Evolutionary conservation across 139 green algal genomes (phyloP).

Genomic region (Asterochloris erici): DNA sequence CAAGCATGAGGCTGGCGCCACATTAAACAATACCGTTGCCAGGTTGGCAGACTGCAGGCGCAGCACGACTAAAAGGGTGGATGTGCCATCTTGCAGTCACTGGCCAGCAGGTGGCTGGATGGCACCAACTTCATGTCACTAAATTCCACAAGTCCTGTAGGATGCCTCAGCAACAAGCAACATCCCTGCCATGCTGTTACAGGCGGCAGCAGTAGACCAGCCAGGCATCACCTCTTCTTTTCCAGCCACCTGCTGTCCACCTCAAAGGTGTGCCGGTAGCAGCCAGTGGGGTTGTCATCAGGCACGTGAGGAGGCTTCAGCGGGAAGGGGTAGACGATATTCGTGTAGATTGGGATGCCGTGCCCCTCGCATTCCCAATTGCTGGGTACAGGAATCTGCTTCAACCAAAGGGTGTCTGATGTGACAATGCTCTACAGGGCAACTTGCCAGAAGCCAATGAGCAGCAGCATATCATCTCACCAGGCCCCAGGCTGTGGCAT

Average conservation of each 20-base stretch:
- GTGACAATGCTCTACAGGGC: not conserved
- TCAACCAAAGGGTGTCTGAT: not conserved
- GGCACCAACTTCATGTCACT: not conserved
- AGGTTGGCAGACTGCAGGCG: too few species aligned
- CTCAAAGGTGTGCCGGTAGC: slow-evolving; percentile 75
- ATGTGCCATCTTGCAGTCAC: too few species aligned
- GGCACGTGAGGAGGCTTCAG: slow-evolving; percentile 83
- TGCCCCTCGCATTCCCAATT: slow-evolving; percentile 88
- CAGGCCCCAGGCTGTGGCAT: slow-evolving; percentile 42
- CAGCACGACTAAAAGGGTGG: too few species aligned
- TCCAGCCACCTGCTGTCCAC: not conserved
- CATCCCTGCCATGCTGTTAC: not conserved
- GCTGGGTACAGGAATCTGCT: slow-evolving; percentile 37
- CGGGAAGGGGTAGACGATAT: slow-evolving; percentile 92
- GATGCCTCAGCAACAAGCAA: not conserved
- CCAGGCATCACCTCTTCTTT: not conserved
- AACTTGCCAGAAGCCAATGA: too few species aligned
- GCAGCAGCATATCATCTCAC: slow-evolving; percentile 10
- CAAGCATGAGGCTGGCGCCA: too few species aligned
- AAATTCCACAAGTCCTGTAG: not conserved
- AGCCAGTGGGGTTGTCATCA: slow-evolving; percentile 88
- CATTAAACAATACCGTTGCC: too few species aligned
- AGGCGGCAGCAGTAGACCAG: not conserved
- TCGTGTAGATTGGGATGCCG: slow-evolving; percentile 92
- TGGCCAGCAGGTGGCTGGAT: too few species aligned